Evolutionary conservation across 2,329 filamentous ascomycete species (phyloP).

Genomic region (Pseudogymnoascus sp.): DNA sequence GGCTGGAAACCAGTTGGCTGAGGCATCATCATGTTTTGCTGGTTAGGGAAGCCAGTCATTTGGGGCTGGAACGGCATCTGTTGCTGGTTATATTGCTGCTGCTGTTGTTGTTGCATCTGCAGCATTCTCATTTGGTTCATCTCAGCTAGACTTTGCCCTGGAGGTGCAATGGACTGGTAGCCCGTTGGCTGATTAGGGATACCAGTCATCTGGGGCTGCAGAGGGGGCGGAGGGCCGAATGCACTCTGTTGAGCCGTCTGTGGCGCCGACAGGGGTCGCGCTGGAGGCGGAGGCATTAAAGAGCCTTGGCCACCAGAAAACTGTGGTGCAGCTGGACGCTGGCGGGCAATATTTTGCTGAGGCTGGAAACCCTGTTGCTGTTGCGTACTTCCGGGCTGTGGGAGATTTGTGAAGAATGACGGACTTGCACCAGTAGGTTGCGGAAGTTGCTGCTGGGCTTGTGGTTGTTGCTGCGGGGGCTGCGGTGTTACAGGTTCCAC

Average conservation of each 20-base stretch:
- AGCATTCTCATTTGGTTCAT: slow-evolving; percentile 59
- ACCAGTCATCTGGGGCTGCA: slow-evolving; percentile 83
- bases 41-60: slow-evolving; percentile 34
- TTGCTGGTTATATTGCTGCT: slow-evolving; percentile 41
- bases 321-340: slow-evolving; percentile 65
- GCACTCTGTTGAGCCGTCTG: slow-evolving; percentile 67
- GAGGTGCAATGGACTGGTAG: slow-evolving; percentile 55
- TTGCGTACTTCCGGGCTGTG: slow-evolving; percentile 37
- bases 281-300: slow-evolving; percentile 68
- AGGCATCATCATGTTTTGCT: slow-evolving; percentile 20
- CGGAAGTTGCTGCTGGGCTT: slow-evolving; percentile 27
- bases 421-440: slow-evolving; percentile 49
- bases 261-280: slow-evolving; percentile 78
- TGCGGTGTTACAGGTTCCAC: slow-evolving; percentile 27
- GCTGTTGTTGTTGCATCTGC: slow-evolving; percentile 44
- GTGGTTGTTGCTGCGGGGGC: slow-evolving; percentile 28
- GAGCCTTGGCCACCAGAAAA: slow-evolving; percentile 49
- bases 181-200: slow-evolving; percentile 37
- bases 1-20: slow-evolving; percentile 33
- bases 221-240: slow-evolving; percentile 59
- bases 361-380: slow-evolving; percentile 23
- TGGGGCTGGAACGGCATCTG: slow-evolving; percentile 43
- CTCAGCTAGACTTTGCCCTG: slow-evolving; percentile 70
- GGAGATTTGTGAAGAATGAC: slow-evolving; percentile 46
- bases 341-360: slow-evolving; percentile 46